phyloP scores from a whole-genome alignment of 1,284 basidiomycete genomes.

The Anthracocystis walkeri region DNA sequence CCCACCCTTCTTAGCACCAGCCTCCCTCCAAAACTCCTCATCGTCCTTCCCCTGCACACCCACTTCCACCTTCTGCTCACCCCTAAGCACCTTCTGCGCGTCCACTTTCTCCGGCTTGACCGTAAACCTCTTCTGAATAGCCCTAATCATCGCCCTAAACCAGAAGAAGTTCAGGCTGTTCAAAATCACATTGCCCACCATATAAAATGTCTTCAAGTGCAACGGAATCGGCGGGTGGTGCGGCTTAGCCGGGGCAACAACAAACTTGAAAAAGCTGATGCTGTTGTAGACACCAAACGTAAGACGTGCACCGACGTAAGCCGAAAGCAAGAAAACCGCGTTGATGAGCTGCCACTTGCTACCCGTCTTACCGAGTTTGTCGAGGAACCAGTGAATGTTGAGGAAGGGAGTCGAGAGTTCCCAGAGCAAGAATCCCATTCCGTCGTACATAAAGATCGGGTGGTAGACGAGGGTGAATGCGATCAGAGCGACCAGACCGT shows the following conservation, averaged over 20 bases:
- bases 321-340: slow-evolving; percentile 63
- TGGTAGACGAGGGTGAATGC: slow-evolving; percentile 66
- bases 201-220: slow-evolving; percentile 51
- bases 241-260: slow-evolving; percentile 53
- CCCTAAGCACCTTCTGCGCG: slow-evolving; percentile 45
- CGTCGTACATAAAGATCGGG: slow-evolving; percentile 70
- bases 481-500: slow-evolving; percentile 66
- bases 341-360: slow-evolving; percentile 68
- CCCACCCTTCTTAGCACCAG: slow-evolving; percentile 40
- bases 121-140: slow-evolving; percentile 68
- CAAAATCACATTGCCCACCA: slow-evolving; percentile 55
- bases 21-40: slow-evolving; percentile 54
- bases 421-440: slow-evolving; percentile 69
- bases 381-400: slow-evolving; percentile 71
- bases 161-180: slow-evolving; percentile 70
- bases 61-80: slow-evolving; percentile 54
- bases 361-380: slow-evolving; percentile 70
- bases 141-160: slow-evolving; percentile 70
- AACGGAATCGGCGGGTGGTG: slow-evolving; percentile 47
- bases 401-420: slow-evolving; percentile 70
- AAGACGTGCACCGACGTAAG: slow-evolving; percentile 68
- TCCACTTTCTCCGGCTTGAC: slow-evolving; percentile 44
- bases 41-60: slow-evolving; percentile 52
- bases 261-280: slow-evolving; percentile 59
- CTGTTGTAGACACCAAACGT: slow-evolving; percentile 69